Evolutionary conservation across 805 yeast genomes (phyloP), one percentile per base, ranked within the genome.

Genomic region (Starmerella vaccinii): DNA sequence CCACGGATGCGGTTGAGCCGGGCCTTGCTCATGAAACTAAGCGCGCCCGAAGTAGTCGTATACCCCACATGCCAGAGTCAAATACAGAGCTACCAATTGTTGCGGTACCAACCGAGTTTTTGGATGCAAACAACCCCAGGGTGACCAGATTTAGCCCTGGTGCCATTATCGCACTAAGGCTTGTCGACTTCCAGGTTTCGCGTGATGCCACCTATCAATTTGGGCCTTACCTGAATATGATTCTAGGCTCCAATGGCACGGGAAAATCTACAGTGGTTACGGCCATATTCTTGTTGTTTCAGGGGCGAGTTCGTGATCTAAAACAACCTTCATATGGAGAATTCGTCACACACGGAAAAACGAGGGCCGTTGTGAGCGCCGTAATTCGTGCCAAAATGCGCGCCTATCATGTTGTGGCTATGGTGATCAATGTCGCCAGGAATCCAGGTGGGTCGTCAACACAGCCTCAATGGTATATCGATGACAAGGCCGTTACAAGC

Each of bases 231-330:
- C 71, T 92, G 62, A 92, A 92, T 63, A 78, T 92, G 81, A 84
- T 92, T 51, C 82, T 92, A 48, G 98, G 97, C 0, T 97, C 97
- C 12, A 92, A 92, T 64, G 99, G 99, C 32, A 78, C 95, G 0
- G 98, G 98, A 6, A 92, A 92, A 61, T 81, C 92, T 34, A 87
- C 97, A 0, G 77, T 92, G 60, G 89, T 92, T 4, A 85, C 96
- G 53, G 97, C 96, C 0, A 77, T 90, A 0, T 90, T 95, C 62
- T 71, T 92, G 30, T 95, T 96, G 0, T 68, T 92, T 16, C 90
- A 82, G 1, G 97, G 97, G 1, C 78, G 76, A 8, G 32, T 46
- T 1, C 37, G 40, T 9, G 53, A 41, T 39, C 40, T 55, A 2
- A 60, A 75, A 84, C 21, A 84, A 77, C 35, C 55, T 29, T 22